A percentile compares a stretch with the other conserved stretches of the same genome.
Conservation (phyloP, 2,329 filamentous ascomycete genomes). For the Albophoma yamanashiensis region DNA sequence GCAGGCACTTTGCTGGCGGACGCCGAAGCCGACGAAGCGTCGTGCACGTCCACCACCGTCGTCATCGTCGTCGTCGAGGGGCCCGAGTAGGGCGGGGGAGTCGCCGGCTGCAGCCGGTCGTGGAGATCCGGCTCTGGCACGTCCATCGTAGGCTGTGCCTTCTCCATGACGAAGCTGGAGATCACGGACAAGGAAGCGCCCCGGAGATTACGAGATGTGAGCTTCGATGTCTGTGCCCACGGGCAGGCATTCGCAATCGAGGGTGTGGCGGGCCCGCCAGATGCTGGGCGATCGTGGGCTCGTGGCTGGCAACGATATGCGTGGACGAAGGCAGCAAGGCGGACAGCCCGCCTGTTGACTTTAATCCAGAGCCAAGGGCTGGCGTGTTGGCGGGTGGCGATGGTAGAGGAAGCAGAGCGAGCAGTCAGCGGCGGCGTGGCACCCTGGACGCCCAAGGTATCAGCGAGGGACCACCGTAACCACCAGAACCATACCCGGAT, state of each 20-base stretch:
- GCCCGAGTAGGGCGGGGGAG: neutral
- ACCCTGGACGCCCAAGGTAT: neutral
- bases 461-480: neutral
- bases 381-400: neutral
- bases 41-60: neutral
- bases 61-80: neutral
- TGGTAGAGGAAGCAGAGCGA: neutral
- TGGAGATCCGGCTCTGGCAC: neutral
- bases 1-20: constrained; percentile 12
- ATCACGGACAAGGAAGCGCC: neutral
- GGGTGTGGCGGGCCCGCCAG: neutral
- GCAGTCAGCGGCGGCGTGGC: neutral
- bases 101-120: neutral
- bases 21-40: neutral
- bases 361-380: neutral
- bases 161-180: neutral
- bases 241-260: neutral
- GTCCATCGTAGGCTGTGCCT: neutral
- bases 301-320: neutral
- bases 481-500: too few species aligned
- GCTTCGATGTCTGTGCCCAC: neutral
- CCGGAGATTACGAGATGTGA: neutral
- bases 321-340: neutral
- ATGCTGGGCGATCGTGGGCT: neutral
- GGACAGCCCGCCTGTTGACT: neutral